Evolutionary conservation across 192 early-diverging fungal species (phyloP), one percentile per base, ranked within the genome.

Genomic region (Coemansia sp.): DNA sequence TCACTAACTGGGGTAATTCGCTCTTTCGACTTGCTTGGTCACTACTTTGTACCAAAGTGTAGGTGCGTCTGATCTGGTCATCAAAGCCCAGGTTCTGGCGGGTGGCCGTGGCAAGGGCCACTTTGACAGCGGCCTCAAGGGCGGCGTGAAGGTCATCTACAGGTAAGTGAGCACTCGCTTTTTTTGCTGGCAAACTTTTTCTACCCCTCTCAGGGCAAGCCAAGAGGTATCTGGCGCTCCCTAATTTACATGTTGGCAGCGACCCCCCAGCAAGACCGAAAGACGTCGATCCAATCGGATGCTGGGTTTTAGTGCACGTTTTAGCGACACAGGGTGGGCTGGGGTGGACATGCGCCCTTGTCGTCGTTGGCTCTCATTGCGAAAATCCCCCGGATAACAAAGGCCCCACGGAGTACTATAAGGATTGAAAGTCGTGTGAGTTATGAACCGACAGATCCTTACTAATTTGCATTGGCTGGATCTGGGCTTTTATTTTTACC

Each of bases 41-140:
- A 35, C 18, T 41, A 20, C 32, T 35, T 61, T 68, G 29, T 61
- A 8, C 29, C 18, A 20, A 35, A 20, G 1, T 64, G 71, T 85
- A 84, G 81, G 81, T 41, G 84, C 86, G 30, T 84, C 88, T 59
- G 90, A 91, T 61, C 84, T 89, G 72, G 89, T 91, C 71, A 91
- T 91, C 84, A 91, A 87, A 82, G 85, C 88, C 38, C 94, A 99
- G 85, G 97, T 99, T 38, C 85, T 99, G 61, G 97, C 97, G 64
- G 97, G 97, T 70, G 97, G 97, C 53, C 95, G 97, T 85, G 97
- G 97, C 56, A 99, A 99, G 86, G 97, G 97, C 71, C 86, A 86
- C 70, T 99, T 98, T 82, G 93, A 95, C 73, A 94, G 89, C 66
- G 96, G 97, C 27, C 86, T 96, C 62, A 92, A 97, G 85, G 97